phyloP scores from a whole-genome alignment of 129 eudicot genomes.

The Smallanthus sonchifolius region DNA sequence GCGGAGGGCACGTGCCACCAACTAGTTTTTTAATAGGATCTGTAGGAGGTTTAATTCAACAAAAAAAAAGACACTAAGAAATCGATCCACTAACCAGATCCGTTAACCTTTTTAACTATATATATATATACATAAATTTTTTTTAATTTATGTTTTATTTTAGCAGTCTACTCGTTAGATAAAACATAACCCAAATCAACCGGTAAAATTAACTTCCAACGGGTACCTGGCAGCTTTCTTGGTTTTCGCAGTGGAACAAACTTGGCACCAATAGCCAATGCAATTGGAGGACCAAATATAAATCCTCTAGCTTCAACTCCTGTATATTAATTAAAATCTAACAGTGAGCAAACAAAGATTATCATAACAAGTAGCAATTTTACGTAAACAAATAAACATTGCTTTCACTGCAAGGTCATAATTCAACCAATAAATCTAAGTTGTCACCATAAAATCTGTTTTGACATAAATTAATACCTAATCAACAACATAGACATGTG shows the following conservation, averaged over 20 bases:
- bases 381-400: neutral
- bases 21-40: no score
- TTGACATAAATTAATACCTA: slow-evolving; percentile 9
- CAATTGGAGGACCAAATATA: slow-evolving; percentile 90
- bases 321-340: slow-evolving; percentile 16
- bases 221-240: slow-evolving; percentile 76
- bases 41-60: neutral
- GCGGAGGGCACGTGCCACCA: no score
- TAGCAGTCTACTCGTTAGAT: neutral
- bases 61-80: neutral
- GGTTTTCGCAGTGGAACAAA: slow-evolving; percentile 93
- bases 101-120: neutral
- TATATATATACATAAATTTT: no score
- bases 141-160: no score
- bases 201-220: neutral
- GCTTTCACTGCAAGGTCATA: no score
- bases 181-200: neutral
- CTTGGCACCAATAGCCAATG: slow-evolving; percentile 95
- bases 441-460: slow-evolving; percentile 1
- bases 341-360: neutral
- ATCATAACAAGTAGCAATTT: neutral
- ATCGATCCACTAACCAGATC: neutral
- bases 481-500: neutral
- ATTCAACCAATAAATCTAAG: slow-evolving; percentile 1
- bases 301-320: slow-evolving; percentile 99